A percentile compares a stretch with the other conserved stretches of the same genome.
phyloP scores from a whole-genome alignment of 225 moss, liverwort and hornwort genomes.

The Takakia lepidozioides region DNA sequence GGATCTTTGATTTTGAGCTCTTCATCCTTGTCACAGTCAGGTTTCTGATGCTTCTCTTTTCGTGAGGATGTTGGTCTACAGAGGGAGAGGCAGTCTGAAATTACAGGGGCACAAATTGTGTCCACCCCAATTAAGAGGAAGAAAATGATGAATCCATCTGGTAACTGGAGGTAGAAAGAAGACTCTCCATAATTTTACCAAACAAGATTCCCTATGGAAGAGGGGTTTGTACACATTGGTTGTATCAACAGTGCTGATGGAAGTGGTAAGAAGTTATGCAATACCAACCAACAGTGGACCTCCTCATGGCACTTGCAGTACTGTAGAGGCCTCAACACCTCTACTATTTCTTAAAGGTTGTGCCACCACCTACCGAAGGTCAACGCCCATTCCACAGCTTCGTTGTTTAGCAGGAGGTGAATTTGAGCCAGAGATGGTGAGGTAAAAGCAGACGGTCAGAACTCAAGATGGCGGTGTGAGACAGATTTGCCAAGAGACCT shows the following conservation, averaged over 20 bases:
- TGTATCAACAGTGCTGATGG: not conserved
- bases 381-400: conserved; percentile 48
- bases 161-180: not conserved
- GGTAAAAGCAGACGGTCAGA: conserved; percentile 14
- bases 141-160: too few relatives aligned
- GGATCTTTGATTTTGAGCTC: too few relatives aligned
- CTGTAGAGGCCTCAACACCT: conserved; percentile 1
- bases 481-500: conserved; percentile 54
- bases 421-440: conserved; percentile 32
- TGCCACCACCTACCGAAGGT: conserved; percentile 42
- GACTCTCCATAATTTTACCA: not conserved
- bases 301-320: not conserved
- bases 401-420: conserved; percentile 58
- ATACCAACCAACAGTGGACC: too few relatives aligned
- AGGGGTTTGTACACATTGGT: not conserved
- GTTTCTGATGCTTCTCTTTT: too few relatives aligned
- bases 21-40: too few relatives aligned
- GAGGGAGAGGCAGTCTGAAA: too few relatives aligned
- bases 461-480: conserved; percentile 51
- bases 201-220: not conserved
- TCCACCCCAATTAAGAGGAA: too few relatives aligned
- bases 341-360: conserved; percentile 32
- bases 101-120: too few relatives aligned
- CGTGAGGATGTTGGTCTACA: too few relatives aligned
- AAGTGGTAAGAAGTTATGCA: not conserved